These are phyloP conservation scores for Backusella morwellensis DNA, from an alignment of 192 early-diverging fungal genomes.

Conservation along the genomic window DNA sequence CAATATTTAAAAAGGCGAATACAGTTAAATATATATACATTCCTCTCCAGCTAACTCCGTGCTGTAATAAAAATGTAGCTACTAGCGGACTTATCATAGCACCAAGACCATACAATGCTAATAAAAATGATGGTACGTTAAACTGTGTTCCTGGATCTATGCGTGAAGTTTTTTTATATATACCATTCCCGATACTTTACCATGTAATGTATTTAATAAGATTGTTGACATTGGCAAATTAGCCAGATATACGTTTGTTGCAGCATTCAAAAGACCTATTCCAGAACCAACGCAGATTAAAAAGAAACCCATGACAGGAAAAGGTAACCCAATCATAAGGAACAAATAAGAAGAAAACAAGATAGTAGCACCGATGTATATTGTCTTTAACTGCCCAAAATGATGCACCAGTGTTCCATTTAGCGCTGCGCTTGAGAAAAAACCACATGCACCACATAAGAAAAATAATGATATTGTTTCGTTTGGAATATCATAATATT, in stretches of 20 bases:
- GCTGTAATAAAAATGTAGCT: constrained; percentile 15
- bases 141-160: not conserved
- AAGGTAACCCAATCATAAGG: constrained; percentile 21
- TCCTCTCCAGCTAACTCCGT: constrained; percentile 19
- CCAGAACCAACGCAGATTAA: constrained; percentile 26
- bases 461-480: constrained; percentile 27
- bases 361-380: constrained; percentile 10
- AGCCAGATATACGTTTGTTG: constrained; percentile 25
- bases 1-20: constrained; percentile 13
- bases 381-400: constrained; percentile 12
- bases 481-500: constrained; percentile 29
- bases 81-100: constrained; percentile 36
- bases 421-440: constrained; percentile 17
- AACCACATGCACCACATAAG: constrained; percentile 20
- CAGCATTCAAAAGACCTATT: constrained; percentile 25
- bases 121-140: not conserved
- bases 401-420: constrained; percentile 27
- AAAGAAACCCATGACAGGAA: constrained; percentile 9
- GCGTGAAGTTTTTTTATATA: not conserved
- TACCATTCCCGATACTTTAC: constrained; percentile 5
- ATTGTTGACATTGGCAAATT: constrained; percentile 22
- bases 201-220: constrained; percentile 30
- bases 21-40: constrained; percentile 23
- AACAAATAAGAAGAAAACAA: constrained; percentile 14
- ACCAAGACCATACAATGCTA: constrained; percentile 36